These are phyloP conservation scores for Lobosporangium transversale DNA, from an alignment of 192 early-diverging fungal genomes.

Conservation along the genomic window DNA sequence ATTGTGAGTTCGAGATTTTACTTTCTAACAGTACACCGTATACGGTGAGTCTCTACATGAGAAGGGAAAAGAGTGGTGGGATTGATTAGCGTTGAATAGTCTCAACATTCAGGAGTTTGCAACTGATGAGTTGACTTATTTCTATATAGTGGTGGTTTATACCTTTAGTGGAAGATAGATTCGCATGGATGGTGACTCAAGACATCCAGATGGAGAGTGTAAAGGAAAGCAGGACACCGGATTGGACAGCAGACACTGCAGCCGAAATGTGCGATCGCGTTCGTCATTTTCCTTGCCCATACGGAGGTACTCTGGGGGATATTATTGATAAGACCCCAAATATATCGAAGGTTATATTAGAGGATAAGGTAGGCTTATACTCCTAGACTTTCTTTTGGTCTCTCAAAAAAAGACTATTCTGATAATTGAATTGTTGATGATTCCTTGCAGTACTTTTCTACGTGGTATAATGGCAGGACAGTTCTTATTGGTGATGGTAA, in stretches of 20 bases:
- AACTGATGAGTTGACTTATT: neutral
- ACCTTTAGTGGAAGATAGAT: constrained; percentile 5
- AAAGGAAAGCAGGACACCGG: constrained; percentile 12
- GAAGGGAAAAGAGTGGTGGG: neutral
- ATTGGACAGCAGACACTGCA: constrained; percentile 22
- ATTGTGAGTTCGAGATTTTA: constrained; percentile 18
- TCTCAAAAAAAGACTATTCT: too few relatives aligned
- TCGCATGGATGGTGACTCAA: constrained; percentile 23
- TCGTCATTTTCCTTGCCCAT: constrained; percentile 20
- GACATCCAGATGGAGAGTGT: constrained; percentile 9
- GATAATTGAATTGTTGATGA: too few relatives aligned
- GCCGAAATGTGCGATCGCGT: constrained; percentile 18
- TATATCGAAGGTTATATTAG: constrained; percentile 39
- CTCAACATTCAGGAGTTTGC: too few relatives aligned
- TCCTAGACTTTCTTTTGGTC: too few relatives aligned
- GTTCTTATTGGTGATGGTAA: constrained; percentile 40
- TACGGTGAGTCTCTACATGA: constrained; percentile 3
- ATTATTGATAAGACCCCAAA: constrained; percentile 22
- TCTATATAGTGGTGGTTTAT: constrained; percentile 26
- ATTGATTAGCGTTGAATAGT: too few relatives aligned
- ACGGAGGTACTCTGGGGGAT: constrained; percentile 31
- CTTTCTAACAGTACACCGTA: constrained; percentile 13
- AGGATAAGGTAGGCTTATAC: constrained; percentile 46
- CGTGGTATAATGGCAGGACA: constrained; percentile 22
- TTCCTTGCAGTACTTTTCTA: constrained; percentile 25